These are phyloP conservation scores for Atractiella rhizophila DNA, from an alignment of 768 basidiomycete genomes.

Conservation along the genomic window DNA sequence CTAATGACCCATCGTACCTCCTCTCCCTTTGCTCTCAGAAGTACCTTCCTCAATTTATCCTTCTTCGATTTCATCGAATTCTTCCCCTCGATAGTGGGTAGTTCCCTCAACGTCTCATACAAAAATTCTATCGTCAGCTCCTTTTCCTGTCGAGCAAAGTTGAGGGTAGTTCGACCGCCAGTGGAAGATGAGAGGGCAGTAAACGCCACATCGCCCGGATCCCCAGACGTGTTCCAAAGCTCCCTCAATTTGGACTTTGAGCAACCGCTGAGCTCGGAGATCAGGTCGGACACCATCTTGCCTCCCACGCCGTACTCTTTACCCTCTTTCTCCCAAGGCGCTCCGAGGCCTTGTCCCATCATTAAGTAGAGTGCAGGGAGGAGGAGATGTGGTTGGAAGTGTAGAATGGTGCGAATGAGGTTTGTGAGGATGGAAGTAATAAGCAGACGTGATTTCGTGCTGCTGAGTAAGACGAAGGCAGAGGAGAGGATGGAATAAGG, in stretches of 20 bases:
- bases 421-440: conserved; percentile 50
- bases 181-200: conserved; percentile 49
- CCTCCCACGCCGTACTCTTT: conserved; percentile 13
- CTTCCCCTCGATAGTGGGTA: conserved; percentile 42
- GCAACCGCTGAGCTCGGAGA: conserved; percentile 11
- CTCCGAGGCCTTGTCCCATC: conserved; percentile 6
- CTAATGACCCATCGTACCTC: conserved; percentile 62
- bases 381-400: conserved; percentile 41
- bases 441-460: conserved; percentile 44
- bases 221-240: conserved; percentile 40
- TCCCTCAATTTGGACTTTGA: conserved; percentile 29
- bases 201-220: conserved; percentile 66
- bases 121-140: conserved; percentile 39
- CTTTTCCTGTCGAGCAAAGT: too few species aligned
- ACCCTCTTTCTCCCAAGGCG: conserved; percentile 9
- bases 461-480: conserved; percentile 34
- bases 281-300: conserved; percentile 12
- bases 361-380: conserved; percentile 23
- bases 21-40: conserved; percentile 65
- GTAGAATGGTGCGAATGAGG: conserved; percentile 40
- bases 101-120: conserved; percentile 40
- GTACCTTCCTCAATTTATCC: conserved; percentile 47
- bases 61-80: conserved; percentile 55
- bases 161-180: too few species aligned
- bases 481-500: conserved; percentile 51